Base-by-base conservation (phyloP, 352 stramenopile genomes). In the Pythium brachiatum region DNA sequence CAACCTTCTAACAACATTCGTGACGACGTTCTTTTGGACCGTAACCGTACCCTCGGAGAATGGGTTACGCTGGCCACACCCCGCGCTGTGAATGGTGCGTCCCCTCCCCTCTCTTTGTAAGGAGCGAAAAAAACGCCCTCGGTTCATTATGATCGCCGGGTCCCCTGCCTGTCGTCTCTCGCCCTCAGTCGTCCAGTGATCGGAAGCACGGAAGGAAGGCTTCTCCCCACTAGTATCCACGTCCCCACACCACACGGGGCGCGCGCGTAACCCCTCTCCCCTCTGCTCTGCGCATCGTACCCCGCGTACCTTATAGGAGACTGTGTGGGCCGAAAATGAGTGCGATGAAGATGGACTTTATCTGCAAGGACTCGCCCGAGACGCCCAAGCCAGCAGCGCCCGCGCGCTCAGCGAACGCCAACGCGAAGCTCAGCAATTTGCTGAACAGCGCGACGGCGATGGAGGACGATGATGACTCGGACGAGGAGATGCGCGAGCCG, bases 261-360 rank as follows among this genome's bases (percentile, higher is more conserved):
- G n/a, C n/a, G 1, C 31, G 31, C 31, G 31, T 38, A 38, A 38
- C 31, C 31, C 31, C 31, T 36, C 47, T 36, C 47, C 26, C 8
- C 47, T 36, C n/a, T 31, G 16, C 20, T n/a, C n/a, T n/a, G n/a
- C n/a, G n/a, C n/a, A n/a, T n/a, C n/a, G n/a, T n/a, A n/a, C n/a
- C n/a, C n/a, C n/a, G n/a, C n/a, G n/a, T n/a, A n/a, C n/a, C n/a
- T n/a, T n/a, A n/a, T n/a, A n/a, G n/a, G n/a, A n/a, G n/a, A n/a
- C n/a, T n/a, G n/a, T n/a, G n/a, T n/a, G n/a, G 31, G 7, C 13
- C 43, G 36, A 53, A 23, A 48, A 90, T 89, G 78, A 89, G 79
- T 60, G 79, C 79, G 20, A 91, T 91, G 82, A 91, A 89, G 53
- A 88, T 91, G 82, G 79, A 88, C 53, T 91, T 89, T 50, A 91